phyloP scores from a whole-genome alignment of 257 asterid species.

The Pogostemon cablin region DNA sequence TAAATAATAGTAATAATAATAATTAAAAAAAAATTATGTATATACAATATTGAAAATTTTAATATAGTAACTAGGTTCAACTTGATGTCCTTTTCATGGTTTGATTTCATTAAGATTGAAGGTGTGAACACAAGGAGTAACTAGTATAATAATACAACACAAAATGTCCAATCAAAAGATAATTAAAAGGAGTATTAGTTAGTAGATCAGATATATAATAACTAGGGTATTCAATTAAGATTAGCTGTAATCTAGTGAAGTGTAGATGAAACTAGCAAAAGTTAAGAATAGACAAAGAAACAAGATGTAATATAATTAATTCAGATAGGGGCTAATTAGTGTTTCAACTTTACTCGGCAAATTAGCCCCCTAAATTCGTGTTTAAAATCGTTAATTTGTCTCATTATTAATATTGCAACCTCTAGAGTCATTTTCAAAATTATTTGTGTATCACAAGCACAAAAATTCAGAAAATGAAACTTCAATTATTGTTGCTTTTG shows the following conservation, averaged over 20 bases:
- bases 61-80: too few species aligned
- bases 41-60: too few species aligned
- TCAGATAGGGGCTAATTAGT: background rate
- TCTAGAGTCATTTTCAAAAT: too few species aligned
- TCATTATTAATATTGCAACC: too few species aligned
- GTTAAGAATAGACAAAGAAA: background rate
- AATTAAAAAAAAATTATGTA: too few species aligned
- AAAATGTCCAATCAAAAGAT: conserved; percentile 1
- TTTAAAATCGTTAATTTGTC: too few species aligned
- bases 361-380: too few species aligned
- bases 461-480: too few species aligned
- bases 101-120: background rate
- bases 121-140: background rate
- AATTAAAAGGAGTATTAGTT: background rate
- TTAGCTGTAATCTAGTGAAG: background rate
- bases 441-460: too few species aligned
- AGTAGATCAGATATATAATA: background rate
- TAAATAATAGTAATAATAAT: too few species aligned
- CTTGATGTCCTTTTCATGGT: background rate
- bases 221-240: background rate
- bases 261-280: background rate
- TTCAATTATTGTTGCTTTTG: too few species aligned
- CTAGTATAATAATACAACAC: background rate
- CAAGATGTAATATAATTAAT: conserved; percentile 5
- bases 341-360: too few species aligned